Evolutionary conservation across 2,329 filamentous ascomycete genomes (phyloP).

Genomic region (Cryphonectria parasitica): DNA sequence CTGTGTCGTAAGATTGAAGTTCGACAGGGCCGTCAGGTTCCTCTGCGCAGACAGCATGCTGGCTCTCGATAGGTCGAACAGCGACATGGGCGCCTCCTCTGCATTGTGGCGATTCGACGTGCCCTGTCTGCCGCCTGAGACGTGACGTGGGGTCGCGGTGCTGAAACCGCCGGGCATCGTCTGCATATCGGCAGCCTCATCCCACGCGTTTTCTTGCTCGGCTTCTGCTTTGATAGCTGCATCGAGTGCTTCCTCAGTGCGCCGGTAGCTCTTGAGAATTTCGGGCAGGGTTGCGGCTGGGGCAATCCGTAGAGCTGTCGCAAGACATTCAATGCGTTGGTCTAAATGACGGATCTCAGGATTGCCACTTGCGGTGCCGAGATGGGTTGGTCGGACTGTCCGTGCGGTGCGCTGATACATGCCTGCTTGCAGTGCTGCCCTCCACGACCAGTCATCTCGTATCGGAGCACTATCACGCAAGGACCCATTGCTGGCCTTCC

Average conservation of each 20-base stretch:
- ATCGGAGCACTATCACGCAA: slow-evolving; percentile 29
- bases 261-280: slow-evolving; percentile 74
- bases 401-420: slow-evolving; percentile 65
- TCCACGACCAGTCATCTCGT: slow-evolving; percentile 74
- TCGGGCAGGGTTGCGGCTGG: slow-evolving; percentile 72
- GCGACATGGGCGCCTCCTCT: slow-evolving; percentile 65
- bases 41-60: slow-evolving; percentile 62
- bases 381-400: slow-evolving; percentile 60
- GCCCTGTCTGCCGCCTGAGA: slow-evolving; percentile 49
- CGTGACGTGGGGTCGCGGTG: slow-evolving; percentile 41
- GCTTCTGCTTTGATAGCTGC: slow-evolving; percentile 58
- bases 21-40: slow-evolving; percentile 61
- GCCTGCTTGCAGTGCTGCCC: slow-evolving; percentile 76
- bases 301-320: slow-evolving; percentile 74
- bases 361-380: slow-evolving; percentile 63
- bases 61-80: slow-evolving; percentile 67
- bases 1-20: slow-evolving; percentile 49
- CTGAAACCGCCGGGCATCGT: slow-evolving; percentile 61
- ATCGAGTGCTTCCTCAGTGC: slow-evolving; percentile 78
- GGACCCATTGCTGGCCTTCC: slow-evolving; percentile 35
- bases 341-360: slow-evolving; percentile 72
- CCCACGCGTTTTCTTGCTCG: slow-evolving; percentile 74
- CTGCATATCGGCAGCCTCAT: slow-evolving; percentile 64
- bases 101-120: slow-evolving; percentile 44
- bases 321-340: slow-evolving; percentile 79